Evolutionary conservation across 2,329 filamentous ascomycete species (phyloP), one percentile per base, ranked within the genome.

Genomic region (Monilinia vaccinii-corymbosi): DNA sequence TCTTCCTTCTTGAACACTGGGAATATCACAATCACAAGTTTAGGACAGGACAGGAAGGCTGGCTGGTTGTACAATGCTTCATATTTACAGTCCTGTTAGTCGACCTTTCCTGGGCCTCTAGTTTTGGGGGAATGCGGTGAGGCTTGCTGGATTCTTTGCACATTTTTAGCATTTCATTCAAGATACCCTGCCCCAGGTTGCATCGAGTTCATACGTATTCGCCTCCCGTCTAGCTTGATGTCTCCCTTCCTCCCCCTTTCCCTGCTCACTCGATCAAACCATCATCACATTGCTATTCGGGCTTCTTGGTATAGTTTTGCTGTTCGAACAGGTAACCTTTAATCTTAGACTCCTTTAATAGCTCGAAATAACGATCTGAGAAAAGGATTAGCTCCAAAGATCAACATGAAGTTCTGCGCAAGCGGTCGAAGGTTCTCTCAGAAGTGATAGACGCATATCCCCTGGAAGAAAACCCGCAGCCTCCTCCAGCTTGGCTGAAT

Each of bases 261-360:
- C 7, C 6, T 36, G 5, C 11, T 40, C n/a, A 3, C 28, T 9
- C n/a, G 14, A 4, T 23, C 28, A 23, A n/a, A 16, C 16, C 5
- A 6, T 34, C 46, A 23, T 31, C 14, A 31, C 13, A 31, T 8
- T 11, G 46, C 11, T 68, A 66, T 44, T 18, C 38, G 58, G 67
- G 50, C 76, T 86, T 80, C 56, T 78, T 74, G 62, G 85, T 72
- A 75, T 89, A 89, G 77, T 91, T 91, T 72, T 88, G 85, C 76
- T 92, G 88, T 71, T 91, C 77, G 69, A 90, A 91, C 65, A 90
- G 78, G 74, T 89, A 90, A 62, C 89, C 89, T 77, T 84, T 87
- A 73, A 93, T 81, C 76, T 89, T 88, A 70, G 87, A 81, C 65
- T 87, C 81, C 76, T 88, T 87, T 68, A 94, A 77, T 67, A 93